Percentiles rank a stretch among this genome's conserved stretches.
These are phyloP conservation scores for Kwoniella shandongensis DNA, from an alignment of 768 basidiomycete species.

Conservation along the genomic window DNA sequence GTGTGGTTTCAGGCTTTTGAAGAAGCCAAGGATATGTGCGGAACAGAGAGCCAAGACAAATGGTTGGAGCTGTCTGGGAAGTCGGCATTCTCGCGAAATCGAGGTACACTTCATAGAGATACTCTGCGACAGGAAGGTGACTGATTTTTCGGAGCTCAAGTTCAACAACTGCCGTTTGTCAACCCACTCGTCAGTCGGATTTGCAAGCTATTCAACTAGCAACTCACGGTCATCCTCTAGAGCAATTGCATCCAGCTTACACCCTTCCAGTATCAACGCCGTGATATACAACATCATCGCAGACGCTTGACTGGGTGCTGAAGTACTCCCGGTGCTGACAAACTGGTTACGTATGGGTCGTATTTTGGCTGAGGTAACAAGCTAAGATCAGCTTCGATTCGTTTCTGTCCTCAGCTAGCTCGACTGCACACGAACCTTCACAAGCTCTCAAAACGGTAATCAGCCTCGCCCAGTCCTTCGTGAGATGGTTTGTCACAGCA, in stretches of 20 bases:
- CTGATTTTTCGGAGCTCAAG: conserved; percentile 64
- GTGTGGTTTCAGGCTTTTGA: conserved; percentile 72
- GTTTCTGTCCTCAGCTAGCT: too few species aligned
- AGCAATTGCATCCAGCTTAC: conserved; percentile 77
- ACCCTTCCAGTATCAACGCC: conserved; percentile 81
- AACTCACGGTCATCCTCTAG: conserved; percentile 63
- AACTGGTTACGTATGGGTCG: conserved; percentile 67
- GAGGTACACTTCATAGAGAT: conserved; percentile 73
- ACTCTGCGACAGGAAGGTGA: conserved; percentile 73
- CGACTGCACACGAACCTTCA: conserved; percentile 61
- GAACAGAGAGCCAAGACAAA: conserved; percentile 90
- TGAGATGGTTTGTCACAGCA: conserved; percentile 75
- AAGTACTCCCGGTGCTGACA: conserved; percentile 54
- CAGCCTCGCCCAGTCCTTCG: conserved; percentile 77
- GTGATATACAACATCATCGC: conserved; percentile 75
- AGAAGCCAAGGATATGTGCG: conserved; percentile 88
- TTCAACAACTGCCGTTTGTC: conserved; percentile 59
- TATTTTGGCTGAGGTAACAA: conserved; percentile 16
- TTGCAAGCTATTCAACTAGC: not conserved
- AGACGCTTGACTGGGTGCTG: conserved; percentile 29
- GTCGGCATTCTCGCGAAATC: conserved; percentile 68
- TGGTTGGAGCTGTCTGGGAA: conserved; percentile 61
- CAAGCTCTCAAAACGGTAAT: conserved; percentile 81
- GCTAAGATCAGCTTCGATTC: not conserved
- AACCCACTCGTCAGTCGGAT: not conserved